Percentiles rank a stretch among this genome's conserved stretches.
Conservation (phyloP, 371 early-diverging fungal species). For the Vairimorpha necatrix region DNA sequence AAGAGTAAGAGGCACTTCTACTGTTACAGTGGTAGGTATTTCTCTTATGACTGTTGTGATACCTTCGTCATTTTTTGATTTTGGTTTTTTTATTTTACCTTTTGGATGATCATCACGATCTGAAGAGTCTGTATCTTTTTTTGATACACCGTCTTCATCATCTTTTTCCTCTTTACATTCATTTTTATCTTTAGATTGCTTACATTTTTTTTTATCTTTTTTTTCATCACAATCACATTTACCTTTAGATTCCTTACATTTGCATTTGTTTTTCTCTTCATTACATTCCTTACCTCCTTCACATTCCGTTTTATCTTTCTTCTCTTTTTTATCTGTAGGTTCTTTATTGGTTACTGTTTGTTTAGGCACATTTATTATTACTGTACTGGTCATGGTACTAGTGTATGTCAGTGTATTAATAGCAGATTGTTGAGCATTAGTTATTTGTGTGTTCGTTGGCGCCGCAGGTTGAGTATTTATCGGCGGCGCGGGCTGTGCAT, state of each 20-base stretch:
- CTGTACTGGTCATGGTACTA: neutral
- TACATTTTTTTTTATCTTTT: neutral
- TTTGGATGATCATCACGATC: neutral
- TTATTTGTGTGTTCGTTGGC: neutral
- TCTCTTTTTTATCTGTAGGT: neutral
- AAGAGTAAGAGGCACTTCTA: conserved; percentile 56
- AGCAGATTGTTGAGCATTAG: neutral
- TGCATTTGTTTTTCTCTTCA: neutral
- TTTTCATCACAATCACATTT: neutral
- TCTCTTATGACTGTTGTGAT: conserved; percentile 47
- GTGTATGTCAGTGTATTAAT: neutral
- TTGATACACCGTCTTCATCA: neutral
- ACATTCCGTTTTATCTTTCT: neutral
- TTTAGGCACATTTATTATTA: neutral
- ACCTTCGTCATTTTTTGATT: neutral
- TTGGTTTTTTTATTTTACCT: neutral
- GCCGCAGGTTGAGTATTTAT: neutral
- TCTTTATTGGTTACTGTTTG: neutral
- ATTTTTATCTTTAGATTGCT: neutral
- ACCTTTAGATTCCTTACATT: conserved; percentile 22
- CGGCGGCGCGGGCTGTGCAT: neutral
- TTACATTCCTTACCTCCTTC: conserved; percentile 19
- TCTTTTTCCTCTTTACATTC: too few species aligned
- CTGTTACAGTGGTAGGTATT: conserved; percentile 29
- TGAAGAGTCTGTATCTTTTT: neutral